Conservation (phyloP, 345 rosid species). For the Brassica nigra region DNA sequence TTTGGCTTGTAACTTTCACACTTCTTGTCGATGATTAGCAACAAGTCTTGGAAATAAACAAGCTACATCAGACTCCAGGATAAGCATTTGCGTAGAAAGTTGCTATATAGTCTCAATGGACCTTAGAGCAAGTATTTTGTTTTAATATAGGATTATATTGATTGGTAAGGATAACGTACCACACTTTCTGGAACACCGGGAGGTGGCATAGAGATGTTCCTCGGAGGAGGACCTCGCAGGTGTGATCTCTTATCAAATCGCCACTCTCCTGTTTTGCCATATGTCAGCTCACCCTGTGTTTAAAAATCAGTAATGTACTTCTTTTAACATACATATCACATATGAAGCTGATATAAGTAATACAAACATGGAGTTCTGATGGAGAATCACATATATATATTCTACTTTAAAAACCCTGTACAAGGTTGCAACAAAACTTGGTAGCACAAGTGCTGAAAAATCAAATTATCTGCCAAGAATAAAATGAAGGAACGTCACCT, state of each 20-base stretch:
- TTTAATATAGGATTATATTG: not conserved
- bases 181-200: slow-evolving; percentile 94
- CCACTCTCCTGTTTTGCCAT: slow-evolving; percentile 92
- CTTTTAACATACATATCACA: not conserved
- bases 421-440: not conserved
- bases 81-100: too few relatives aligned
- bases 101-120: not conserved
- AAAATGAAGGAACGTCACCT: slow-evolving; percentile 50
- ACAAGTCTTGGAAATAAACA: too few relatives aligned
- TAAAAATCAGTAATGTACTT: not conserved
- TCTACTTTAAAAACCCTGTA: slow-evolving; percentile 1
- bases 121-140: not conserved
- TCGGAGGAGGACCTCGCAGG: slow-evolving; percentile 75
- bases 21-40: slow-evolving; percentile 12
- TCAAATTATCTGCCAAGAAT: not conserved
- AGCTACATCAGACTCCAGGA: too few relatives aligned
- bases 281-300: slow-evolving; percentile 76
- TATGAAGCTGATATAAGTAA: not conserved
- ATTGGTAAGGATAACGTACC: slow-evolving; percentile 52
- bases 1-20: not conserved
- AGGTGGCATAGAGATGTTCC: slow-evolving; percentile 83
- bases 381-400: not conserved
- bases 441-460: not conserved
- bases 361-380: not conserved
- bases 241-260: slow-evolving; percentile 92